A percentile compares a stretch with the other conserved stretches of the same genome.
Conservation (phyloP, 2,329 filamentous ascomycete species). For the Colletotrichum siamense region DNA sequence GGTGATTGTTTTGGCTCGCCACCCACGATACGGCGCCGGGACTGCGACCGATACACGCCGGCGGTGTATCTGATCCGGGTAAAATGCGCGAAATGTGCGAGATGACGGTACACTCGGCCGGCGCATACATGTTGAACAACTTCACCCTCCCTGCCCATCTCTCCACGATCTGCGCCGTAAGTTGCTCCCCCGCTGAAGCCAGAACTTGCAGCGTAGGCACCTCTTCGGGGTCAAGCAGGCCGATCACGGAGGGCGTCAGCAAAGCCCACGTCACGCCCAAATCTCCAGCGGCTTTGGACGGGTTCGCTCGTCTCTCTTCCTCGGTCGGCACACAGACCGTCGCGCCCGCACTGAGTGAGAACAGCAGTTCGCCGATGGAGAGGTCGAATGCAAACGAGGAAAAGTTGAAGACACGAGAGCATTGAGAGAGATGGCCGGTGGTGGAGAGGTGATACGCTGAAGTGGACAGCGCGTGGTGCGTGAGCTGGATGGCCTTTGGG, state of each 20-base stretch:
- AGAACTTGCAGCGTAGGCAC: constrained; percentile 43
- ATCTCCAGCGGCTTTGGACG: background rate
- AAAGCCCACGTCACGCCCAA: background rate
- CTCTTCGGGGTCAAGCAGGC: constrained; percentile 39
- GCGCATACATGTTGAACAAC: constrained; percentile 29
- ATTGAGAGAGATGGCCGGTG: constrained; percentile 43
- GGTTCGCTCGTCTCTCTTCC: constrained; percentile 30
- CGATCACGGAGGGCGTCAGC: constrained; percentile 21
- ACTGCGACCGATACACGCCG: background rate
- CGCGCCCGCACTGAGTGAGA: constrained; percentile 39
- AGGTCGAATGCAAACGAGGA: constrained; percentile 43
- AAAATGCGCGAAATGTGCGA: background rate
- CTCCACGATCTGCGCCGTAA: constrained; percentile 23
- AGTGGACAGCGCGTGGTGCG: background rate
- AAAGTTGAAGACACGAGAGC: constrained; percentile 35
- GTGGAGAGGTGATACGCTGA: constrained; percentile 35
- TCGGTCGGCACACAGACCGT: constrained; percentile 46
- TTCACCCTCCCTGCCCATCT: constrained; percentile 23
- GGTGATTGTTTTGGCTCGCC: constrained; percentile 22
- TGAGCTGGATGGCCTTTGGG: background rate
- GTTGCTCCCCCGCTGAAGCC: constrained; percentile 29
- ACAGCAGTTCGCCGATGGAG: constrained; percentile 38
- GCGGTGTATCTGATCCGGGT: background rate
- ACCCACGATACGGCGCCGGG: constrained; percentile 23
- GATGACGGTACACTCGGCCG: constrained; percentile 25